These are phyloP conservation scores for Didymella lethalis DNA, from an alignment of 2,329 filamentous ascomycete genomes.

Conservation along the genomic window DNA sequence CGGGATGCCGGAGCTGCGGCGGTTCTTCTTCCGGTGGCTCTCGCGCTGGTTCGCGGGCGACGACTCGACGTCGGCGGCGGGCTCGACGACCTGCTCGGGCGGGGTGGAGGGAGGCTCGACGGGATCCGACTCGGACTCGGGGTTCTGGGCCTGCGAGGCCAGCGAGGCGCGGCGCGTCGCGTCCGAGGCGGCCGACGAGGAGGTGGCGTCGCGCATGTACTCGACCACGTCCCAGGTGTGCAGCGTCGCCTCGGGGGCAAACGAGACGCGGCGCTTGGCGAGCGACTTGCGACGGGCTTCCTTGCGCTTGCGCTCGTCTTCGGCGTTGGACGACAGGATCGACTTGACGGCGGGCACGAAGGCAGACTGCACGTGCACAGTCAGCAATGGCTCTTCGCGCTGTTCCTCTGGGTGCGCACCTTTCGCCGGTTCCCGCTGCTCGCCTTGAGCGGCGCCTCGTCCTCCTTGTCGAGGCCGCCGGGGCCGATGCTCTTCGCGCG, in stretches of 20 bases:
- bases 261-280: conserved; percentile 90
- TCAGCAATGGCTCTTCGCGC: conserved; percentile 26
- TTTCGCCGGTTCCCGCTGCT: conserved; percentile 79
- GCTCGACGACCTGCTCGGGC: conserved; percentile 67
- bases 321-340: conserved; percentile 65
- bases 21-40: conserved; percentile 66
- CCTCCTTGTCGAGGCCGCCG: conserved; percentile 86
- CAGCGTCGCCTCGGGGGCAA: conserved; percentile 94
- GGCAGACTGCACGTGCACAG: conserved; percentile 47
- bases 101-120: conserved; percentile 69
- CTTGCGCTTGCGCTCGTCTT: conserved; percentile 70
- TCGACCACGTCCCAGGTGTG: conserved; percentile 98
- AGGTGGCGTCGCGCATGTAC: conserved; percentile 85
- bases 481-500: conserved; percentile 97
- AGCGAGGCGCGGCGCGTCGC: conserved; percentile 77
- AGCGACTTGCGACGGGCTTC: conserved; percentile 92
- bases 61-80: conserved; percentile 64
- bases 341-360: conserved; percentile 61
- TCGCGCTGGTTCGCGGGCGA: conserved; percentile 72
- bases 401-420: conserved; percentile 58
- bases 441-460: conserved; percentile 77
- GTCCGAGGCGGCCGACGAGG: conserved; percentile 74
- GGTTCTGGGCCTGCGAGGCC: conserved; percentile 53
- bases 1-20: conserved; percentile 72
- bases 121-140: conserved; percentile 58